These are phyloP conservation scores for Zygotorulaspora chibaensis DNA, from an alignment of 805 yeast species.

Conservation along the genomic window DNA sequence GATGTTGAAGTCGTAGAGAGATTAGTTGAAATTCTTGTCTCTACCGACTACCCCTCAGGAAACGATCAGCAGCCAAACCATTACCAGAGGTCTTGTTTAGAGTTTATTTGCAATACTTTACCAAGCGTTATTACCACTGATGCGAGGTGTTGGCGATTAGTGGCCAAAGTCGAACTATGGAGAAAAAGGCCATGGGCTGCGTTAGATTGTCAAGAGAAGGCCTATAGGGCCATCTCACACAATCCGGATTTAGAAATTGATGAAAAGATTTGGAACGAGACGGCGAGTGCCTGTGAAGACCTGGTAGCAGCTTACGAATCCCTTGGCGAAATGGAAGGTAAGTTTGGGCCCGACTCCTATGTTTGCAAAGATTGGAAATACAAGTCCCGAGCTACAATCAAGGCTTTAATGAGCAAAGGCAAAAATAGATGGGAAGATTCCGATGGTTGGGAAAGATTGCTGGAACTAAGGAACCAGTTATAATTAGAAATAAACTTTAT, in stretches of 20 bases:
- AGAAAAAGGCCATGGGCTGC: slow-evolving; percentile 83
- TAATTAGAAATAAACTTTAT: slow-evolving; percentile 4
- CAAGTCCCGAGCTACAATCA: slow-evolving; percentile 67
- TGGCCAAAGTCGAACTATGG: slow-evolving; percentile 87
- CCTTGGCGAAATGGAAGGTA: slow-evolving; percentile 80
- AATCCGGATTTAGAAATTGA: slow-evolving; percentile 59
- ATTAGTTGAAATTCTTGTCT: slow-evolving; percentile 59
- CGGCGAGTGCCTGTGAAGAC: slow-evolving; percentile 74
- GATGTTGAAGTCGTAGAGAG: slow-evolving; percentile 75
- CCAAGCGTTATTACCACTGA: slow-evolving; percentile 64
- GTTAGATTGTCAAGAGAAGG: slow-evolving; percentile 79
- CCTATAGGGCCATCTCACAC: slow-evolving; percentile 66
- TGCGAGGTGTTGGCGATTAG: slow-evolving; percentile 69
- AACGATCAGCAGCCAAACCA: slow-evolving; percentile 42
- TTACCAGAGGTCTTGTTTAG: slow-evolving; percentile 66
- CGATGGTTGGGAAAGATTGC: slow-evolving; percentile 67
- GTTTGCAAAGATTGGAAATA: slow-evolving; percentile 92
- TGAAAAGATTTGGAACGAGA: slow-evolving; percentile 66
- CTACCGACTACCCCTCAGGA: slow-evolving; percentile 45
- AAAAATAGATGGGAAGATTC: slow-evolving; percentile 74
- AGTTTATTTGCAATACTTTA: slow-evolving; percentile 62
- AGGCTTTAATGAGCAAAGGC: slow-evolving; percentile 77
- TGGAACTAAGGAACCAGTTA: slow-evolving; percentile 35
- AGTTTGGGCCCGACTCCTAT: slow-evolving; percentile 71
- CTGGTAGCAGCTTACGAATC: slow-evolving; percentile 82